Base-by-base conservation (phyloP, 768 basidiomycete species). In the Mycena amicta region DNA sequence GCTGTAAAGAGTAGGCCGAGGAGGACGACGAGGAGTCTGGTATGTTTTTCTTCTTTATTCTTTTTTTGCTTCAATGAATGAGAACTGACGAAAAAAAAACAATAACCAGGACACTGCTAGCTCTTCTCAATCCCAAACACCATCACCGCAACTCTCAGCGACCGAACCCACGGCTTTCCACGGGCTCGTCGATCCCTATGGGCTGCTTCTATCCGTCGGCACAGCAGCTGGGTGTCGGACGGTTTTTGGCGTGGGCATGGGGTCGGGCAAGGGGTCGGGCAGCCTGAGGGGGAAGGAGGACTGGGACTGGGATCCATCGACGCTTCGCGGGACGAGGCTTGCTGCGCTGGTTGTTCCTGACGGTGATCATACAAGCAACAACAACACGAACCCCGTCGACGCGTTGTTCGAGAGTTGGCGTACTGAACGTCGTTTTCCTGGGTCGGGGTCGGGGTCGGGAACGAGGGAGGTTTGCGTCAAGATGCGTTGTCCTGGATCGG, bases 151-250 rank as follows among this genome's bases (percentile, higher is more conserved):
- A 58, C 20, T 27, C 55, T 41, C 39, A 43, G 25, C 23, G 26
- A 27, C 53, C 18, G 28, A 28, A 29, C 56, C 60, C 12, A 53
- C 53, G 4, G 51, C 53, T 11, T 63, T 63, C 53, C 53, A 60
- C 62, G 62, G 62, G 18, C 26, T 63, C 8, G 18, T 63, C 31
- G 62, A 63, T 31, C 52, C 59, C 20, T 46, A 60, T 56, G 62
- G 62, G 5, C 47, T 63, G 5, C 62, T 63, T 13, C 52, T 63
- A 27, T 60, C 58, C 50, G 62, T 63, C 45, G 62, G 62, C 55
- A 40, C 55, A 16, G n/a, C n/a, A n/a, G n/a, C n/a, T n/a, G 59
- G 62, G 39, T 52, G 49, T 27, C 30, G 23, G 3, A 27, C 62
- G 27, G 27, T 63, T 18, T 52, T 63, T 8, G 43, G 43, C 8